Percentiles rank a stretch among this genome's conserved stretches.
Evolutionary conservation across 1,284 basidiomycete species (phyloP).

Genomic region (Omphalotus olearius): DNA sequence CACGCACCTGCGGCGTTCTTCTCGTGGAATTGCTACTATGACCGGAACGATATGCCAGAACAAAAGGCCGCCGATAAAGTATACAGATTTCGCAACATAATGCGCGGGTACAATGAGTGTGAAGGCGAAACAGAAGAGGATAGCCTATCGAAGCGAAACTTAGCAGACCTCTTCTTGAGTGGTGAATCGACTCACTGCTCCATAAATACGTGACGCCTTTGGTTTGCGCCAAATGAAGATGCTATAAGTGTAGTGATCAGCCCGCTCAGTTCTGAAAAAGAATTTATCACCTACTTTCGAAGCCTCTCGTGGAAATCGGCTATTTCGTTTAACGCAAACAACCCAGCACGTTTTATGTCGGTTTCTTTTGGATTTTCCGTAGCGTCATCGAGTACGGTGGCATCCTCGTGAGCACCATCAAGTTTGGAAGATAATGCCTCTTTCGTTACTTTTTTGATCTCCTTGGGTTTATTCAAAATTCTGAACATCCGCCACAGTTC

Average conservation of each 20-base stretch:
- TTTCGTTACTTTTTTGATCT: conserved; percentile 15
- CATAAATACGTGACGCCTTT: conserved; percentile 43
- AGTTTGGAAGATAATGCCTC: neutral
- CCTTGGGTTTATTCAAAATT: conserved; percentile 32
- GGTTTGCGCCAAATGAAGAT: conserved; percentile 62
- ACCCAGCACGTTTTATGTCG: conserved; percentile 38
- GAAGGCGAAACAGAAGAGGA: conserved; percentile 34
- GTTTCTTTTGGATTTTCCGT: conserved; percentile 34
- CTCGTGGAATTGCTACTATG: conserved; percentile 42
- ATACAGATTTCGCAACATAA: conserved; percentile 44
- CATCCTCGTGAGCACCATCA: conserved; percentile 16
- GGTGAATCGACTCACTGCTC: conserved; percentile 31
- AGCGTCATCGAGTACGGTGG: conserved; percentile 29
- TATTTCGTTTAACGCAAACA: conserved; percentile 41
- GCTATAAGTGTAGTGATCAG: conserved; percentile 27
- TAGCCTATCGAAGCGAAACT: conserved; percentile 22
- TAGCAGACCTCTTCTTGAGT: conserved; percentile 6
- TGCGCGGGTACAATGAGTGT: conserved; percentile 43
- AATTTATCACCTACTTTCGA: conserved; percentile 49
- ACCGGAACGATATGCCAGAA: conserved; percentile 68
- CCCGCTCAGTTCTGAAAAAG: neutral
- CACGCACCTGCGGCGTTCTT: conserved; percentile 42
- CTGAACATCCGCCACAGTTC: conserved; percentile 53
- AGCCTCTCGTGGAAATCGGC: conserved; percentile 64
- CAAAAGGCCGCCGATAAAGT: conserved; percentile 41